phyloP scores from a whole-genome alignment of 208 protist genomes.

The Trypanosoma avium region DNA sequence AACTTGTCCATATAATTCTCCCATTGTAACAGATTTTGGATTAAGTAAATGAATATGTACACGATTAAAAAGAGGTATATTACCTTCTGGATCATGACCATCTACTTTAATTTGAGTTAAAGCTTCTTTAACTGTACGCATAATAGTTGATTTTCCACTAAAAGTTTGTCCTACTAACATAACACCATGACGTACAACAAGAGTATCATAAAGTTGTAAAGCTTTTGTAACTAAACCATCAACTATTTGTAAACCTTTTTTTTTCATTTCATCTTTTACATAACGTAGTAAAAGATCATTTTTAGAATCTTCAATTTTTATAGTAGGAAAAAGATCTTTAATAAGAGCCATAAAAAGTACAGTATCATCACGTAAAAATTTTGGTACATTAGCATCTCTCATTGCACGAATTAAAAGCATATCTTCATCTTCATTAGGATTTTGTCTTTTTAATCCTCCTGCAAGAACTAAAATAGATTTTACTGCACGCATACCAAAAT shows the following conservation, averaged over 20 bases:
- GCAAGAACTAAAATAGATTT: slow-evolving; percentile 96
- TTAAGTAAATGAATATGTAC: slow-evolving; percentile 90
- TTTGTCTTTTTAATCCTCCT: slow-evolving; percentile 88
- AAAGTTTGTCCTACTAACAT: slow-evolving; percentile 96
- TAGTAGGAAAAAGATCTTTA: slow-evolving; percentile 92
- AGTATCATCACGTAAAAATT: slow-evolving; percentile 94
- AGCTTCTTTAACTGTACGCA: slow-evolving; percentile 74
- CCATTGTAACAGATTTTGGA: slow-evolving; percentile 96
- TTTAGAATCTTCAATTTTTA: slow-evolving; percentile 76
- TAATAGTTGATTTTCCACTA: slow-evolving; percentile 91
- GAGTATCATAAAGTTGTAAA: slow-evolving; percentile 94
- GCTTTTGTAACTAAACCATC: slow-evolving; percentile 87
- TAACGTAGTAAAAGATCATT: slow-evolving; percentile 85
- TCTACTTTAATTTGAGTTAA: slow-evolving; percentile 81
- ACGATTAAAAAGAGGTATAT: slow-evolving; percentile 77
- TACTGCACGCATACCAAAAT: slow-evolving; percentile 96
- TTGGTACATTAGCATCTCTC: slow-evolving; percentile 94
- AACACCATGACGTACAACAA: slow-evolving; percentile 92
- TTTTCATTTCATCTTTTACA: slow-evolving; percentile 69
- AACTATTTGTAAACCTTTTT: slow-evolving; percentile 73
- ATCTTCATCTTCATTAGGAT: slow-evolving; percentile 91
- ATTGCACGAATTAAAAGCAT: slow-evolving; percentile 95
- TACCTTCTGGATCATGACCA: slow-evolving; percentile 64
- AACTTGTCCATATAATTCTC: slow-evolving; percentile 96
- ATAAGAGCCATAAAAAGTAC: slow-evolving; percentile 94